Conservation (phyloP, 768 basidiomycete species). For the Amanita inopinata region DNA sequence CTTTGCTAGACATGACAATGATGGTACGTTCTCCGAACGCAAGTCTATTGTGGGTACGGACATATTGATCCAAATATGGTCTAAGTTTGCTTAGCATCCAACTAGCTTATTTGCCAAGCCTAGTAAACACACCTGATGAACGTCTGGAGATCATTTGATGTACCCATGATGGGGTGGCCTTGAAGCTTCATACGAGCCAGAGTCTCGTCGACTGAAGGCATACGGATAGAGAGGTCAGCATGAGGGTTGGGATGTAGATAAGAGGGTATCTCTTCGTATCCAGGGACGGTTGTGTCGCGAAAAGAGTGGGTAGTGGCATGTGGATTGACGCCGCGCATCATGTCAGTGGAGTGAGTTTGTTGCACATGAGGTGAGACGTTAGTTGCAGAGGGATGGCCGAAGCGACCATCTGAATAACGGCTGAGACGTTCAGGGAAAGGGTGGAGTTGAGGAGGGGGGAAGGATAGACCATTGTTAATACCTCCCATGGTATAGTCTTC, state of each 20-base stretch:
- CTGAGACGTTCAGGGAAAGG: conserved; percentile 50
- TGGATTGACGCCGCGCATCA: conserved; percentile 61
- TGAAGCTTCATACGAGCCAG: conserved; percentile 58
- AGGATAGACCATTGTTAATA: conserved; percentile 37
- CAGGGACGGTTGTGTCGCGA: conserved; percentile 40
- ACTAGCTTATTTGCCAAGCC: conserved; percentile 9
- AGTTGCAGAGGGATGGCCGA: conserved; percentile 32
- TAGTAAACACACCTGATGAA: conserved; percentile 57
- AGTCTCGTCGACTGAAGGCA: conserved; percentile 53
- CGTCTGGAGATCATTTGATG: conserved; percentile 65
- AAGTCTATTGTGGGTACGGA: conserved; percentile 75
- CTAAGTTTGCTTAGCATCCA: conserved; percentile 28
- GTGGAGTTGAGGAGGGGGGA: conserved; percentile 40
- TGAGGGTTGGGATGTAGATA: conserved; percentile 45
- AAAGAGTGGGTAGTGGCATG: conserved; percentile 54
- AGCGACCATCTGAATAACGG: conserved; percentile 47
- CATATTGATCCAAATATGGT: conserved; percentile 79
- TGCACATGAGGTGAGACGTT: conserved; percentile 41
- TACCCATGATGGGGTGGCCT: conserved; percentile 43
- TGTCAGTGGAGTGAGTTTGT: conserved; percentile 39
- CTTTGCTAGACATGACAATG: conserved; percentile 96
- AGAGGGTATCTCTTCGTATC: conserved; percentile 50
- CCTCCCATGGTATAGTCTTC: conserved; percentile 52
- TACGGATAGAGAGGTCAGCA: conserved; percentile 48
- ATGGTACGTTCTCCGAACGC: conserved; percentile 90